Conservation (phyloP, 345 rosid species). For the Syzygium aqueum region DNA sequence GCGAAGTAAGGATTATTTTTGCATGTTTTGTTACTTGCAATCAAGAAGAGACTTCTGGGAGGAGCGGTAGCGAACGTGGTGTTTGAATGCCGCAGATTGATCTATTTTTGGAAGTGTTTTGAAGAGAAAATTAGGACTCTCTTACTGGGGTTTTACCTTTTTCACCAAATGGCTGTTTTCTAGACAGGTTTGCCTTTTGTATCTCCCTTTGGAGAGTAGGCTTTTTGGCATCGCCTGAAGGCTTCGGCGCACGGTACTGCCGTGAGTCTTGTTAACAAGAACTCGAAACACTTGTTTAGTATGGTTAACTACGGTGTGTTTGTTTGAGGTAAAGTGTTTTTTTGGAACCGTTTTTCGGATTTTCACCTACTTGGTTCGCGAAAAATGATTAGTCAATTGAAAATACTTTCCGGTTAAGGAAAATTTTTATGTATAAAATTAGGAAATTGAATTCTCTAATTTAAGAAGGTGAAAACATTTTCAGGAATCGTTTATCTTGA, state of each 20-base stretch:
- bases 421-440: too few species aligned
- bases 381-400: too few species aligned
- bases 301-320: not conserved
- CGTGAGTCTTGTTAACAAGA: not conserved
- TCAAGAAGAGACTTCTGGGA: not conserved
- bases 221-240: not conserved
- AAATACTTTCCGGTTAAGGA: too few species aligned
- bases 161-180: not conserved
- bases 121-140: not conserved
- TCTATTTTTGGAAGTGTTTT: not conserved
- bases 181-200: not conserved
- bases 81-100: not conserved
- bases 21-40: not conserved
- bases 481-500: too few species aligned
- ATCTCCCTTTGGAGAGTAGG: not conserved
- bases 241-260: not conserved
- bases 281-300: not conserved
- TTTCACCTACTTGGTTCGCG: too few species aligned
- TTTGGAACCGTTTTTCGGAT: too few species aligned
- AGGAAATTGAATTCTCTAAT: too few species aligned
- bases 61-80: not conserved
- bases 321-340: too few species aligned
- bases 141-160: not conserved
- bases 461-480: too few species aligned
- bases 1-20: not conserved